Evolutionary conservation across 1,139 yeast genomes (phyloP).

Genomic region (Keqinozyma sinolaborantium): DNA sequence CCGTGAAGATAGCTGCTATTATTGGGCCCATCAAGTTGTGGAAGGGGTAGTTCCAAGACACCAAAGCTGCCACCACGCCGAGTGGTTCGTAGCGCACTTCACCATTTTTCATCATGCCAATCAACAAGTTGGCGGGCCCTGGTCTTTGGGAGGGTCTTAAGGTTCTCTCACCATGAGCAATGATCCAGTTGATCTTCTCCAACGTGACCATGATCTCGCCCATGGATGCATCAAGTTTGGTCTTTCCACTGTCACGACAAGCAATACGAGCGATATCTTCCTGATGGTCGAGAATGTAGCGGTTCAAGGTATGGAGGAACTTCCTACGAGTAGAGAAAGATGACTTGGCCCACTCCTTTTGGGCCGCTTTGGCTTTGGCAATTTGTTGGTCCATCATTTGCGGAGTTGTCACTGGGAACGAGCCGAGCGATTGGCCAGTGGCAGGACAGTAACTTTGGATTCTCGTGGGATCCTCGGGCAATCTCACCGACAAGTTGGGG

Average conservation of each 20-base stretch:
- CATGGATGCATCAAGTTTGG: conserved; percentile 92
- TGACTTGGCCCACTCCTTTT: conserved; percentile 54
- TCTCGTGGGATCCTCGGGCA: conserved; percentile 55
- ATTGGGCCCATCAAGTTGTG: conserved; percentile 92
- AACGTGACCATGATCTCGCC: conserved; percentile 93
- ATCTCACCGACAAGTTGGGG: conserved; percentile 43
- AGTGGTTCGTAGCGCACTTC: conserved; percentile 92
- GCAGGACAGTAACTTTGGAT: conserved; percentile 95
- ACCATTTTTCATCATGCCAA: conserved; percentile 76
- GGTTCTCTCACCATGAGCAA: conserved; percentile 74
- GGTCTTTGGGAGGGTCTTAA: conserved; percentile 74
- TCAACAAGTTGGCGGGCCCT: conserved; percentile 77
- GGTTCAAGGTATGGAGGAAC: conserved; percentile 66
- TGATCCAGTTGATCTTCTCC: conserved; percentile 88
- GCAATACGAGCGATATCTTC: conserved; percentile 87
- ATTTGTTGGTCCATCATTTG: conserved; percentile 71
- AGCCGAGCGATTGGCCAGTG: conserved; percentile 84
- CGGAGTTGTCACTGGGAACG: conserved; percentile 56
- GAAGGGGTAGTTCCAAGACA: conserved; percentile 96
- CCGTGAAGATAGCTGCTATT: conserved; percentile 82
- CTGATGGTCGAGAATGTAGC: conserved; percentile 76
- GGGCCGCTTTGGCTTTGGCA: conserved; percentile 55
- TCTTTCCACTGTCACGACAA: conserved; percentile 94
- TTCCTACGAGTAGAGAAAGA: conserved; percentile 60
- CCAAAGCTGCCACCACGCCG: conserved; percentile 84